Base-by-base conservation (phyloP, 345 rosid genomes). In the Adansonia digitata region DNA sequence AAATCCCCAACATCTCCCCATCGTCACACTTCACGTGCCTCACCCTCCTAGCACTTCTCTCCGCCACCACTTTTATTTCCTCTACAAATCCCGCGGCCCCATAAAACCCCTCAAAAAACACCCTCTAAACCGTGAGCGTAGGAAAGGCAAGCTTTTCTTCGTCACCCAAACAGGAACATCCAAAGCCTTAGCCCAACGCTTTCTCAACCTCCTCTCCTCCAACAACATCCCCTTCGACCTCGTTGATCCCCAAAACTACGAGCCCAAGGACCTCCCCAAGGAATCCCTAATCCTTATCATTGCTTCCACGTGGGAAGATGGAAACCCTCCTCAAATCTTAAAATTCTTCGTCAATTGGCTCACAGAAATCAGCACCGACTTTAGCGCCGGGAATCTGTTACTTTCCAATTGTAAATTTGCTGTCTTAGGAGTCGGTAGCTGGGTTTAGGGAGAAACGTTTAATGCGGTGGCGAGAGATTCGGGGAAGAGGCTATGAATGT, bases 241-340 rank as follows among this genome's bases (percentile, higher is more conserved):
- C 65, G 87, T 89, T 66, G 97, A 95, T 77, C 83, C 90, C 61
- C 84, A 82, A 46, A 75, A 62, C 86, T 95, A 95, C 82, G 98
- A 95, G 78, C 98, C 99, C 20, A 98, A 95, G 77, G 99, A 93
- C 77, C 86, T 95, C 40, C 83, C 90, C 2, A 87, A 87, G 51
- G 98, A 94, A 73, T 73, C 80, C n/a, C 46, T 87, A 5, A 79
- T 91, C n/a, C 29, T 95, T 63, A 80, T 91, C 74, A 55, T 95
- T 37, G 92, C 97, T n/a, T 93, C 97, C 62, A 90, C 97, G 3
- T 95, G 99, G 98, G 94, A 90, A 1, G 92, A 82, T 31, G 98
- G 99, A 14, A 89, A 86, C 27, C 88, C 96, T 20, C 97, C 99
- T 18, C 75, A 78, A 35, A 80, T 81, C 66, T 90, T 90, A 13